A percentile compares a stretch with the other conserved stretches of the same genome.
These are phyloP conservation scores for Populus hybrid DNA, from an alignment of 441 rosid species.

Conservation along the genomic window DNA sequence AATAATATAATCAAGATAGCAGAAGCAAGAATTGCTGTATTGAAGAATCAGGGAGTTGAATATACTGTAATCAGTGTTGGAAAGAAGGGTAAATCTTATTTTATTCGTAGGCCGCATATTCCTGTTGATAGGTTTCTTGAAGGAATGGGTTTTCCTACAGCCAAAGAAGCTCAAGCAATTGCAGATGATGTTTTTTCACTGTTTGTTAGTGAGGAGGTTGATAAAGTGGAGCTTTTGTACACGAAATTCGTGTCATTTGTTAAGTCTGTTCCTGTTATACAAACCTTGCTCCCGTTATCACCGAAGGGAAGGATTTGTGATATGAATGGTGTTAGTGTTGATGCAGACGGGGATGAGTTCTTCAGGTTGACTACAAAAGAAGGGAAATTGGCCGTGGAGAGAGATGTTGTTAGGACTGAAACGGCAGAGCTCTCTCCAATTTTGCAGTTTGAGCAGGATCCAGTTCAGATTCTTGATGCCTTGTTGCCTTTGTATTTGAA, in stretches of 20 bases:
- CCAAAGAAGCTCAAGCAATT: slow-evolving; percentile 80
- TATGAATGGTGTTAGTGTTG: slow-evolving; percentile 64
- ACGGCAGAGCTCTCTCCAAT: slow-evolving; percentile 45
- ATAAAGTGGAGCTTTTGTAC: slow-evolving; percentile 81
- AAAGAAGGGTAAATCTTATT: slow-evolving; percentile 71
- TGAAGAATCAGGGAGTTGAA: slow-evolving; percentile 52
- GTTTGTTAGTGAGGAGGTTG: slow-evolving; percentile 76
- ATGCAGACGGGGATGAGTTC: slow-evolving; percentile 72
- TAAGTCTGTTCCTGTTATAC: slow-evolving; percentile 68
- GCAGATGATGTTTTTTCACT: slow-evolving; percentile 79
- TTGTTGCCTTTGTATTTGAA: slow-evolving; percentile 76
- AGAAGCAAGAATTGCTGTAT: slow-evolving; percentile 54
- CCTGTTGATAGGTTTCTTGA: slow-evolving; percentile 60
- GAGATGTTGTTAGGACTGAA: slow-evolving; percentile 45
- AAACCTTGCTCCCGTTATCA: slow-evolving; percentile 66
- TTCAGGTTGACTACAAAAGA: slow-evolving; percentile 70
- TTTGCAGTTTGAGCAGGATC: slow-evolving; percentile 84
- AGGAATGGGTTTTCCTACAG: slow-evolving; percentile 57
- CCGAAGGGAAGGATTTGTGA: slow-evolving; percentile 70
- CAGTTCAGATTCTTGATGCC: slow-evolving; percentile 85
- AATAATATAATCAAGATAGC: slow-evolving; percentile 58
- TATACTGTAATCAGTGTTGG: slow-evolving; percentile 71
- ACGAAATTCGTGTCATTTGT: slow-evolving; percentile 76
- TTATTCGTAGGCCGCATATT: slow-evolving; percentile 59
- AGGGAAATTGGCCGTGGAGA: slow-evolving; percentile 66